A percentile compares a stretch with the other conserved stretches of the same genome.
These are phyloP conservation scores for Ustilago loliicola DNA, from an alignment of 1,284 basidiomycete species.

Conservation along the genomic window DNA sequence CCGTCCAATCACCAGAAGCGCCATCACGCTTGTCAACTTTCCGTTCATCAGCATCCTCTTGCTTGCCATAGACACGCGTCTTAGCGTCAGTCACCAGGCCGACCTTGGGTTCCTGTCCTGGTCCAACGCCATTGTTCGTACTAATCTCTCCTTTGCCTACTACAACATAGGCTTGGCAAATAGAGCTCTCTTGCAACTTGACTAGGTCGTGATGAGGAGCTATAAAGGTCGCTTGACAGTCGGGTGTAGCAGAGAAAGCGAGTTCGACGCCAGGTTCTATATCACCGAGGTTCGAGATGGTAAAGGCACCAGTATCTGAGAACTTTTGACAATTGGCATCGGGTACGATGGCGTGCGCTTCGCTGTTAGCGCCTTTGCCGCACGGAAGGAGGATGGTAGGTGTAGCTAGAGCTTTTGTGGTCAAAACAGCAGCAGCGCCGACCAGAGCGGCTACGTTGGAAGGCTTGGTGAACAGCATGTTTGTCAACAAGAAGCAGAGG, in stretches of 20 bases:
- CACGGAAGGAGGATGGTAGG: constrained; percentile 23
- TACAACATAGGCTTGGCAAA: background rate
- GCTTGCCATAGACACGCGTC: background rate
- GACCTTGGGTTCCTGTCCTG: background rate
- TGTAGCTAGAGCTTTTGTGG: constrained; percentile 1
- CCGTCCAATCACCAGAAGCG: background rate
- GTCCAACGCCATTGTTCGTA: background rate
- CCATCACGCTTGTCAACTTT: background rate
- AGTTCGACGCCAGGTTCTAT: background rate
- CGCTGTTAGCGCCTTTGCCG: background rate
- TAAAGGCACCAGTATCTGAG: constrained; percentile 26
- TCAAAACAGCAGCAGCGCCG: constrained; percentile 1
- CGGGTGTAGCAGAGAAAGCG: constrained; percentile 21
- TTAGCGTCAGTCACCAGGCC: background rate
- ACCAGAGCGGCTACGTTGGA: constrained; percentile 1
- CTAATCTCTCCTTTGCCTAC: background rate
- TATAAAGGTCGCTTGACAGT: constrained; percentile 26
- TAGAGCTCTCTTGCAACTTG: background rate
- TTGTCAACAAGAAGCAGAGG: background rate
- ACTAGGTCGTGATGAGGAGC: background rate
- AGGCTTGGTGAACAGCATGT: constrained; percentile 4
- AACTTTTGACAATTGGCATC: constrained; percentile 26
- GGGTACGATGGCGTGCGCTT: constrained; percentile 15
- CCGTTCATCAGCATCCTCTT: background rate
- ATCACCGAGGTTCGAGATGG: background rate